Conservation (phyloP, 306 rosid genomes). For the Casuarina cunninghamiana region DNA sequence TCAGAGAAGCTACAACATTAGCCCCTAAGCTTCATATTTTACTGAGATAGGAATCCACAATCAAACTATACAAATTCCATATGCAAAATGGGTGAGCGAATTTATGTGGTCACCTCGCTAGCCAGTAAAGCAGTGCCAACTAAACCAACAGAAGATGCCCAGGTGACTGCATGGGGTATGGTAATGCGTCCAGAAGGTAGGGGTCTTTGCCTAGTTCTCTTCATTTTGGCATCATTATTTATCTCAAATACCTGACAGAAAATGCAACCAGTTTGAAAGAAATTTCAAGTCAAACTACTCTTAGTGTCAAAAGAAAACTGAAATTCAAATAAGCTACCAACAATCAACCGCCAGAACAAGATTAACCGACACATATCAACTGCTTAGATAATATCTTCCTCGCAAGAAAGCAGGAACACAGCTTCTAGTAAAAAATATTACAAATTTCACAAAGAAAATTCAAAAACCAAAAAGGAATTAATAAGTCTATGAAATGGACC, state of each 20-base stretch:
- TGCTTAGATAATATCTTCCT: background rate
- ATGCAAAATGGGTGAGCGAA: slow-evolving; percentile 23
- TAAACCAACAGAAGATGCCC: slow-evolving; percentile 78
- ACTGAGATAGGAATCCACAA: slow-evolving; percentile 9
- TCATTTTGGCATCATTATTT: slow-evolving; percentile 85
- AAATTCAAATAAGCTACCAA: slow-evolving; percentile 1
- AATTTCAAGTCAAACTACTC: slow-evolving; percentile 11
- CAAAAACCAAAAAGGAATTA: background rate
- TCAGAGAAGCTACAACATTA: slow-evolving; percentile 54
- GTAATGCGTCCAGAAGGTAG: slow-evolving; percentile 92
- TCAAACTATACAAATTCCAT: slow-evolving; percentile 15
- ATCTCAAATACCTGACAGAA: slow-evolving; percentile 69
- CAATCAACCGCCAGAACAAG: background rate
- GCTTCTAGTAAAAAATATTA: background rate
- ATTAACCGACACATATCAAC: background rate
- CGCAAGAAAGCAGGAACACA: background rate
- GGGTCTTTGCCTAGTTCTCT: slow-evolving; percentile 76
- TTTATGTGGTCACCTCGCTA: slow-evolving; percentile 57
- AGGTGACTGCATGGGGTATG: slow-evolving; percentile 65
- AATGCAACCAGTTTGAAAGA: slow-evolving; percentile 5
- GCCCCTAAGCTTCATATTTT: slow-evolving; percentile 35
- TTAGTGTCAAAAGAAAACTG: background rate
- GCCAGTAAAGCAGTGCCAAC: slow-evolving; percentile 80
- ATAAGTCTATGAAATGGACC: slow-evolving; percentile 41
- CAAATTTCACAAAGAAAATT: background rate